Percentiles rank a stretch among this genome's conserved stretches.
phyloP scores from a whole-genome alignment of 1,284 basidiomycete species.

The Leccinum subrobustum region DNA sequence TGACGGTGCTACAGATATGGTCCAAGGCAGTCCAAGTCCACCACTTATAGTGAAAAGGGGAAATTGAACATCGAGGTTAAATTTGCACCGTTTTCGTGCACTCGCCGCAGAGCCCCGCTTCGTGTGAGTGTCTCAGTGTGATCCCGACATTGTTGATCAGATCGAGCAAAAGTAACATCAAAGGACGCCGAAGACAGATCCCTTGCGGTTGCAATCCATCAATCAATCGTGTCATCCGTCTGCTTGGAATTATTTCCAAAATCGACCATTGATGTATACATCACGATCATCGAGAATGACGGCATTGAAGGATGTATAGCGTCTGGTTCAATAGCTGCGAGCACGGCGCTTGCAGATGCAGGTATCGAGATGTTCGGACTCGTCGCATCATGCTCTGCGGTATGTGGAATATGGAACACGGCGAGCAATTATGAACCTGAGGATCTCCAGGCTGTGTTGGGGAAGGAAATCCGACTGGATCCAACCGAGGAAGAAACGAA shows the following conservation, averaged over 20 bases:
- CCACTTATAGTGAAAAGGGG: conserved; percentile 82
- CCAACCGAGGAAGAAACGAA: conserved; percentile 71
- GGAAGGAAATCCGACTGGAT: conserved; percentile 68
- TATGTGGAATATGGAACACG: conserved; percentile 35
- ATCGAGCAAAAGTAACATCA: conserved; percentile 15
- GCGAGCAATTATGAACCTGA: not conserved
- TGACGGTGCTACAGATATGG: conserved; percentile 67
- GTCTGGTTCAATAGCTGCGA: conserved; percentile 83
- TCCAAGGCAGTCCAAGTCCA: conserved; percentile 83
- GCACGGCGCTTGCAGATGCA: conserved; percentile 86
- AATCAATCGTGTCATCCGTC: conserved; percentile 84
- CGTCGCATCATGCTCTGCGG: conserved; percentile 76
- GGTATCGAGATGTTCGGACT: conserved; percentile 87
- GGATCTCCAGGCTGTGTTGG: conserved; percentile 49
- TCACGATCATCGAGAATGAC: conserved; percentile 91
- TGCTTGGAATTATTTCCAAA: conserved; percentile 92
- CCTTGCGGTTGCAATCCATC: conserved; percentile 80
- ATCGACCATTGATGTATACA: conserved; percentile 88
- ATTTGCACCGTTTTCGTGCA: conserved; percentile 90
- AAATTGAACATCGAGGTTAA: conserved; percentile 94
- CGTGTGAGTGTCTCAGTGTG: conserved; percentile 56
- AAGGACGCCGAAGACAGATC: conserved; percentile 94
- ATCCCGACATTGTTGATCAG: not conserved
- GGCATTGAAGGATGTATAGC: conserved; percentile 84
- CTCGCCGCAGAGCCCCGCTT: conserved; percentile 76